Evolutionary conservation across 805 yeast genomes (phyloP), one percentile per base, ranked within the genome.

Genomic region (Hemisphaericaspora nanyangensis): DNA sequence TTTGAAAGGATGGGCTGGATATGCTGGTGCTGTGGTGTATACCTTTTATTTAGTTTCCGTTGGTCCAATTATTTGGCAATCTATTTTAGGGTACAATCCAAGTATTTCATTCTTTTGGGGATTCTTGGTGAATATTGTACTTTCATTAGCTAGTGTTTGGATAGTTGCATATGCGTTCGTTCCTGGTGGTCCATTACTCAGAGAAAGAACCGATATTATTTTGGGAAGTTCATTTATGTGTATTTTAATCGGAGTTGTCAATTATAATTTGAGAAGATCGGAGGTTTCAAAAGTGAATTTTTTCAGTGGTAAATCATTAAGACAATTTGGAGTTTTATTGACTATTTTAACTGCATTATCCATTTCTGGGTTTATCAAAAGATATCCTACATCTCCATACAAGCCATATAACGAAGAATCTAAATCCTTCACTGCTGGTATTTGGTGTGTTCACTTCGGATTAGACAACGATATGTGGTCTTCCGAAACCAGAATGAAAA

Each of bases 381-480:
- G 79, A 41, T 65, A 62, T 12, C 80, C 79, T 24, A 89, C 90
- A 11, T 10, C 29, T 33, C 89, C 93, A 8, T 74, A 77, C 50
- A 84, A 81, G 25, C 74, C 73, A 25, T 63, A 52, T 45, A 59
- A 68, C 44, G 52, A 40, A 16, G 72, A 72, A n/a, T 73, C 86
- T 2, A 76, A 80, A 49, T 59, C 86, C 4, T 76, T 93, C 51
- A 89, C 96, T 1, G 90, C 97, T 2, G 99, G 98, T 58, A 90
- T 93, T 45, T 93, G 99, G 99, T 91, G 98, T 17, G 82, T 93
- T 47, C 99, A 93, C 65, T 93, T 93, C 58, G 99, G 97, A 17
- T 73, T 93, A 36, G 99, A 93, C 60, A 93, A 93, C 60, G 96
- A 89, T 57, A 84, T 93, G 93, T 93, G 99, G 99, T 91, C 95